Base-by-base conservation (phyloP, 176 grass and related monocot species). In the Bothriochloa decipiens region DNA sequence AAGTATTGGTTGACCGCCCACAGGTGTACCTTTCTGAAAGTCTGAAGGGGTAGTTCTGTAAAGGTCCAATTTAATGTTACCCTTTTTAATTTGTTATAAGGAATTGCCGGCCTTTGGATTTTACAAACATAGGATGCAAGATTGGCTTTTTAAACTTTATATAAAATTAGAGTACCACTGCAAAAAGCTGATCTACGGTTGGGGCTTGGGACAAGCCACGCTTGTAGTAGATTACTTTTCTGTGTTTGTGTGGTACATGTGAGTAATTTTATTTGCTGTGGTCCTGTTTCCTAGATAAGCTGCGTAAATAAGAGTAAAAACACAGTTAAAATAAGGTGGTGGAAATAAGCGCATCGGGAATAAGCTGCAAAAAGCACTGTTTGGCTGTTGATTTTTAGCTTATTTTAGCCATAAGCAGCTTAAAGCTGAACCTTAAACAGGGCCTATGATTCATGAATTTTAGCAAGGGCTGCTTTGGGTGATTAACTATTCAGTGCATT, bases 171-270 rank as follows among this genome's bases (percentile, higher is more conserved):
- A 73, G 6, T 64, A 33, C 60, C 63, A 25, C 37, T 70, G 20
- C 32, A 72, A 36, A 74, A 45, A n/a, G 39, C 74, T 77, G 25
- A 14, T 77, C 18, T 20, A 43, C 9, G 5, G 29, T 40, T 89
- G 23, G n/a, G 47, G 28, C 13, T 37, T 89, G 40, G 41, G 29
- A 33, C 7, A 89, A 42, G 65, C 17, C 33, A 70, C 15, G 6
- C 52, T 71, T 71, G 87, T 62, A 70, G 32, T 57, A 52, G 8
- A 72, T n/a, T 12, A 42, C 16, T 23, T 12, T 65, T 50, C 40
- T 86, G 7, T 36, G 15, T 33, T 41, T 65, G 65, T 70, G 60
- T 23, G 35, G 71, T 77, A 61, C 20, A 37, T 70, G 37, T 62
- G 14, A 66, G 29, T 52, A 75, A 29, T 78, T 35, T 52, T 29